Evolutionary conservation across 768 basidiomycete species (phyloP), one percentile per base, ranked within the genome.

Genomic region (Dioszegia aurantiaca): DNA sequence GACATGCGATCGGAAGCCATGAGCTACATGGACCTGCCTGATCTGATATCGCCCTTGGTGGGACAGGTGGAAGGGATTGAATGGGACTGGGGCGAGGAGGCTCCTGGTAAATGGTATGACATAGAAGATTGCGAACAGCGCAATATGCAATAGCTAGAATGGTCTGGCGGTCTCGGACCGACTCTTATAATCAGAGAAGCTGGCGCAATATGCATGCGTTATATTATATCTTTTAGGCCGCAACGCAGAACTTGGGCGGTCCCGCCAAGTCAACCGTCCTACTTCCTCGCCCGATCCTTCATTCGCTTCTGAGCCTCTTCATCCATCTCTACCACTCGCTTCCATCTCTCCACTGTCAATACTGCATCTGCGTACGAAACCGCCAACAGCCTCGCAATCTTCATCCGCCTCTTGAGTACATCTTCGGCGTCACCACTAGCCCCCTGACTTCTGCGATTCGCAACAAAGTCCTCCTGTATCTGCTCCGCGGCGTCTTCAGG

Each of bases 401-500:
- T 64, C 75, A 76, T 72, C 47, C 71, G 62, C 19, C 70, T 42
- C 47, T 67, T 72, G 40, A 76, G 47, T 9, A 58, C 58, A 42
- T 60, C 64, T 51, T 76, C 75, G 14, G 66, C 71, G 12, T 47
- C 58, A 2, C 56, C 54, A 2, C 56, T 47, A 10, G 33, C 54
- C 9, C 41, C n/a, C 33, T 49, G 59, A 4, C 40, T 33, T 39
- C 59, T 62, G 12, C 74, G 61, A 4, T 59, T 28, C 1, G 48
- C 21, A 6, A 76, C 64, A 46, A 70, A 76, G 14, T 63, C 64
- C 16, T 68, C 61, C 59, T 76, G 73, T 5, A 76, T 73, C 27
- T 58, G 19, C 52, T 64, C 52, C 19, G 68, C 64, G 14, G 61
- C 55, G 10, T 60, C 60, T 26, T 73, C 71, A 0, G 75, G 70